Evolutionary conservation across 306 rosid genomes (phyloP), one percentile per base, ranked within the genome.

Genomic region (Cucumis cinereus): DNA sequence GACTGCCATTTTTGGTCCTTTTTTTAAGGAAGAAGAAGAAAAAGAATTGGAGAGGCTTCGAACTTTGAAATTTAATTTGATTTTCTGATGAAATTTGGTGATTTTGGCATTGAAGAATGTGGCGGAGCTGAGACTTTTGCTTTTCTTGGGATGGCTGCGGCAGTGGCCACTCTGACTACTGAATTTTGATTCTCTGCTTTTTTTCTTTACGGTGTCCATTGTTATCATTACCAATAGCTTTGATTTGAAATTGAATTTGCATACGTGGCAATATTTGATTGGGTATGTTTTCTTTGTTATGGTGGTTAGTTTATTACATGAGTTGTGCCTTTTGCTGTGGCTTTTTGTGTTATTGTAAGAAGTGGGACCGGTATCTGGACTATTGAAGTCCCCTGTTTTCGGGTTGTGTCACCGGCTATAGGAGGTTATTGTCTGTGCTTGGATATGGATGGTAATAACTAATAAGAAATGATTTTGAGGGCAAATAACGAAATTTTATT

Each of bases 1-100:
- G 66, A 90, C 74, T 8, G 88, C 98, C 98, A 93, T 93, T 78
- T 35, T 50, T 49, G 1, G 50, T 16, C 16, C 50, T 13, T 45
- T 45, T 45, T 47, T 47, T n/a, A 50, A 50, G 20, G 20, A 50
- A 16, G 55, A 50, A 50, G 55, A 50, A 16, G 19, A 50, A 49
- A 50, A 15, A 6, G 19, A 50, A 16, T 45, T 45, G 43, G 69
- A 6, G 28, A 4, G 50, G 54, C 19, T 40, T 11, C n/a, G 41
- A 41, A 22, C 0, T 62, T 17, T 62, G 24, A 10, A 68, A n/a
- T 7, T 68, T 70, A 7, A 40, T 68, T 1, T 68, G 30, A 15
- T 2, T 41, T 68, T 0, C 23, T 68, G 20, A 6, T 68, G 72
- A 64, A 66, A 66, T 36, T 35, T 4, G 70, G 15, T 3, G 70